Conservation (phyloP, 345 rosid genomes). For the Cardamine occulta region DNA sequence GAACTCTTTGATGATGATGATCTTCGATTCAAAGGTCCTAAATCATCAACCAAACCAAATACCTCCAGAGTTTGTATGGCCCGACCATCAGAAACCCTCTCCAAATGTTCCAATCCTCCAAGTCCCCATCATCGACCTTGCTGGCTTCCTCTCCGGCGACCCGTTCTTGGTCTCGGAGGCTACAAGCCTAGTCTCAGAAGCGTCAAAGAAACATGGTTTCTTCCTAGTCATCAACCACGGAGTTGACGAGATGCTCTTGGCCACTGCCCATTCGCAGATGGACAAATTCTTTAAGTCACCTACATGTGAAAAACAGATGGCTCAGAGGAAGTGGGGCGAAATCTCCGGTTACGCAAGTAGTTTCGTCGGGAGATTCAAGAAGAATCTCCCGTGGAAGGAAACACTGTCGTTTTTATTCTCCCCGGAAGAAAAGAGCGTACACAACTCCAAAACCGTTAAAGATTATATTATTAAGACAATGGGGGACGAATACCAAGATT, state of each 20-base stretch:
- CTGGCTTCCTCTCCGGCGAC: background rate
- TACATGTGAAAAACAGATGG: background rate
- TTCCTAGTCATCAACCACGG: background rate
- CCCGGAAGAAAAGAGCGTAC: background rate
- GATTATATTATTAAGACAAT: background rate
- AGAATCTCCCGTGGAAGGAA: background rate
- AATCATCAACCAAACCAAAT: background rate
- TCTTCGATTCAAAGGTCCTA: background rate
- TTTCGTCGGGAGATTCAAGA: background rate
- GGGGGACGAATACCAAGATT: too few relatives aligned
- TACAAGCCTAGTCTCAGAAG: background rate
- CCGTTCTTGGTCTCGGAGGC: background rate
- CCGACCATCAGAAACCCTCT: background rate
- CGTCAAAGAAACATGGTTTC: background rate
- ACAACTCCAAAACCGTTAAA: background rate
- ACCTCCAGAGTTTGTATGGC: background rate
- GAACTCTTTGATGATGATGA: background rate
- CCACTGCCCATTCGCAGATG: background rate
- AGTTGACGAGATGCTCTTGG: background rate
- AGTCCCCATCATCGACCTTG: background rate
- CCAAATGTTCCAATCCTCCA: background rate
- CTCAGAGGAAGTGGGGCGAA: background rate
- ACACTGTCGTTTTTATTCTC: background rate
- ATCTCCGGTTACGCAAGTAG: background rate
- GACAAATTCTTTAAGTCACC: background rate